Conservation (phyloP, 176 grass and related monocot species). For the Musa acuminata region DNA sequence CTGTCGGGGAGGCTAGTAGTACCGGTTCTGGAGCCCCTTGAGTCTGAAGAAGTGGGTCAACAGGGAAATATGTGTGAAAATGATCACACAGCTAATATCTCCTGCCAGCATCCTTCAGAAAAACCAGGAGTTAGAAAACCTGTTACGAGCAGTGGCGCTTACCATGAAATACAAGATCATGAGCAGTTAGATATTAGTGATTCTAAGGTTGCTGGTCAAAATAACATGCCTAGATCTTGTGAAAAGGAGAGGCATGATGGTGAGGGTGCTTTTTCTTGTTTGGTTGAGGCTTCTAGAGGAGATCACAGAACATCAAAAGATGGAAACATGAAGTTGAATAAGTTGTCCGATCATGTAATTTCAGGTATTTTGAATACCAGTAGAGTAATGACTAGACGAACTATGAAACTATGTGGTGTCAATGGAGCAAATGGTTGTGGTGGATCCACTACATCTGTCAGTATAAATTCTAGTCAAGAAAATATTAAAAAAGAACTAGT, state of each 20-base stretch:
- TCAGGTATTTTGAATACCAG: neutral
- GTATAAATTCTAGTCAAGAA: neutral
- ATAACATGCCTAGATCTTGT: neutral
- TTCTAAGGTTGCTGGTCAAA: neutral
- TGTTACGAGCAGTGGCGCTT: neutral
- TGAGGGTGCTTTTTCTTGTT: neutral
- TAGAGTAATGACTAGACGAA: constrained; percentile 1
- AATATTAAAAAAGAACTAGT: neutral
- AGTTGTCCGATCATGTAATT: neutral
- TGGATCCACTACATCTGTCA: neutral
- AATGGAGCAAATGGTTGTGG: neutral
- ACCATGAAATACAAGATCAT: neutral
- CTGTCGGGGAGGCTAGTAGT: neutral
- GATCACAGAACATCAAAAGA: neutral
- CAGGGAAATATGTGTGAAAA: neutral
- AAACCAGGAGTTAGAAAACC: constrained; percentile 7
- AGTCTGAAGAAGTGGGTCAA: neutral
- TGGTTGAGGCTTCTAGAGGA: neutral
- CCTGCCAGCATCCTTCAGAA: neutral
- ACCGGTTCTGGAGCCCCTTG: neutral
- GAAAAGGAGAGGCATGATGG: neutral
- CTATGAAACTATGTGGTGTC: neutral
- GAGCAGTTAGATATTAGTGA: neutral
- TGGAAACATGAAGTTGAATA: neutral
- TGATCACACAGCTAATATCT: neutral